Percentiles rank a stretch among this genome's conserved stretches.
phyloP scores from a whole-genome alignment of 441 rosid species.

The Syzygium syzygioides region DNA sequence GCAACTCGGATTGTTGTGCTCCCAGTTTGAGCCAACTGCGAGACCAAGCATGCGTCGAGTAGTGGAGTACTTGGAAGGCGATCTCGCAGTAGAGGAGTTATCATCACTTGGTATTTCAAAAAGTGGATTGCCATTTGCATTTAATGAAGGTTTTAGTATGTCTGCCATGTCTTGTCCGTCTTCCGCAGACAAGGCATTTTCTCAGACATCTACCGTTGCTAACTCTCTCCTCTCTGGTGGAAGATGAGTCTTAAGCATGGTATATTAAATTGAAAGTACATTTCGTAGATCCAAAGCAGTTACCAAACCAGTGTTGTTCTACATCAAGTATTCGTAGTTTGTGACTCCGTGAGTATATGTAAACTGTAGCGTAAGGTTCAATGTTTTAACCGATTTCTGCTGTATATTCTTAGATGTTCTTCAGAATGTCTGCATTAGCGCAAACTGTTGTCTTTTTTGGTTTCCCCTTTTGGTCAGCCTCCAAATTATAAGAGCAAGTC shows the following conservation, averaged over 20 bases:
- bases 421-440: not conserved
- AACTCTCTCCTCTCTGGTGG: not conserved
- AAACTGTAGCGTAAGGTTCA: not conserved
- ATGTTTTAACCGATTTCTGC: not conserved
- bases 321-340: not conserved
- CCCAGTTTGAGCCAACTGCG: slow-evolving; percentile 20
- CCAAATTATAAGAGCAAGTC: no score
- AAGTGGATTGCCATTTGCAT: not conserved
- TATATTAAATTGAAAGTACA: not conserved
- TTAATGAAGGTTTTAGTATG: not conserved
- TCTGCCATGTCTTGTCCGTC: not conserved
- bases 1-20: slow-evolving; percentile 46
- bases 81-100: not conserved
- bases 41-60: not conserved
- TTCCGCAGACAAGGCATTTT: not conserved
- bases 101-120: not conserved
- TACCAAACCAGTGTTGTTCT: not conserved
- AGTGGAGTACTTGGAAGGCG: not conserved
- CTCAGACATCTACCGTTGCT: not conserved
- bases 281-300: not conserved
- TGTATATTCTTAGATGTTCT: not conserved
- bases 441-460: slow-evolving; percentile 1
- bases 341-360: not conserved
- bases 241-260: not conserved
- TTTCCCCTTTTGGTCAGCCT: no score